Evolutionary conservation across 2,329 filamentous ascomycete species (phyloP), one percentile per base, ranked within the genome.

Genomic region (Apiospora phragmitis): DNA sequence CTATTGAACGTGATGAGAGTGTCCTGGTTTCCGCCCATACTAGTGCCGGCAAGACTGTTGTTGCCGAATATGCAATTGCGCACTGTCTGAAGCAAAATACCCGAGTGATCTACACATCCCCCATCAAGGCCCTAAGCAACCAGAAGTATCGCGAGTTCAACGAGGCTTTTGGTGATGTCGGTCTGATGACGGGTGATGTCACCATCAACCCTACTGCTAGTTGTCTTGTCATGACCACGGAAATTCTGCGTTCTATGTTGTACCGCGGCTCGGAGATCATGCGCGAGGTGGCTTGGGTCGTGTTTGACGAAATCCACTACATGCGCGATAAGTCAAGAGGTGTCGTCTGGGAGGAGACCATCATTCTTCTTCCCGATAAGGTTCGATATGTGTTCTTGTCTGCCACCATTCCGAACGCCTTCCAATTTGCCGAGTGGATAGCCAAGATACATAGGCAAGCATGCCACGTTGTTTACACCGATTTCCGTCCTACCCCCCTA

Each of bases 371-470:
- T 41, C 96, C 96, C 4, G 96, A 99, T 85, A 98, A 99, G 87
- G 97, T 99, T 75, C 93, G 94, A 84, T 99, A 98, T 79, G 97
- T 99, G 70, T 99, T 99, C 83, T 85, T 99, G 72, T 99, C 97
- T 42, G 96, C 96, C 73, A 99, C 97, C 1, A 99, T 99, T 73
- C 96, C 96, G 69, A 99, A 99, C 79, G 95, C 96, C 68, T 98
- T 98, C 89, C 96, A 99, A 81, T 99, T 99, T 77, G 96, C 96
- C 76, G 95, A 99, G 81, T 99, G 96, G 96, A 97, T 99, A 77
- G 94, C 93, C 76, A 98, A 98, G 84, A 98, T 95, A 71, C 97
- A 99, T 81, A 93, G 93, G 74, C 97, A 99, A 79, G 95, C 96
- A 8, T 99, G 96, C 76, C 97, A 99, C 86, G 97, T 99, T 73